Evolutionary conservation across 129 eudicot genomes (phyloP), one percentile per base, ranked within the genome.

Genomic region (Lactuca saligna): DNA sequence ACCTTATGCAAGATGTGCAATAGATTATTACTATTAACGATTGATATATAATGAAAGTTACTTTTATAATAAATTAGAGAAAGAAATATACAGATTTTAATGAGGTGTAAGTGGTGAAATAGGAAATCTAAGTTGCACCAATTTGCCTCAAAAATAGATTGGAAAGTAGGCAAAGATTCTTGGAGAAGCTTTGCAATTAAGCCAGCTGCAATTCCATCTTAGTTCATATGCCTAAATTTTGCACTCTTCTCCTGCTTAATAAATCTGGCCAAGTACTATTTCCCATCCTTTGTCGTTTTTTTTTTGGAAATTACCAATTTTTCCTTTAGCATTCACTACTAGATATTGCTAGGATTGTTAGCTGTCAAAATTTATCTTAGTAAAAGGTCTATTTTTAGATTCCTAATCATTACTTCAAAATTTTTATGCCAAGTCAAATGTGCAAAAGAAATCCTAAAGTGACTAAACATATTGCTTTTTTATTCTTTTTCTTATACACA

Each of bases 131-230:
- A 13, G 72, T 83, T 81, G 99, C 99, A 46, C 99, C 8, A 93
- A 89, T 82, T 77, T 93, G 64, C 99, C 99, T 14, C 99, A 93
- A 74, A 93, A 93, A 84, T 97, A 93, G 87, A 93, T 93, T 44
- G 99, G 99, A 5, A 93, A 93, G 72, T 93, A 93, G 81, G 89
- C 89, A 63, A 93, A 93, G 90, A 93, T 93, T 73, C 95, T 93
- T 34, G 99, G 99, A 70, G 99, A 93, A 83, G 97, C 99, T 79
- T 79, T 93, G 71, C 99, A 93, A 75, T 75, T 93, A 76, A 93
- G 97, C 56, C 99, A 93, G 89, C 82, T 89, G 97, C 84, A 93
- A 93, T 76, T 93, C 99, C 69, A 93, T 93, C 81, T 87, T 97
- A 3, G 99, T 93, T 14, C 99, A 93, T 72, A 93, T 93, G 99